These are phyloP conservation scores for Rhynchosporium graminicola DNA, from an alignment of 2,329 filamentous ascomycete genomes.

Conservation along the genomic window DNA sequence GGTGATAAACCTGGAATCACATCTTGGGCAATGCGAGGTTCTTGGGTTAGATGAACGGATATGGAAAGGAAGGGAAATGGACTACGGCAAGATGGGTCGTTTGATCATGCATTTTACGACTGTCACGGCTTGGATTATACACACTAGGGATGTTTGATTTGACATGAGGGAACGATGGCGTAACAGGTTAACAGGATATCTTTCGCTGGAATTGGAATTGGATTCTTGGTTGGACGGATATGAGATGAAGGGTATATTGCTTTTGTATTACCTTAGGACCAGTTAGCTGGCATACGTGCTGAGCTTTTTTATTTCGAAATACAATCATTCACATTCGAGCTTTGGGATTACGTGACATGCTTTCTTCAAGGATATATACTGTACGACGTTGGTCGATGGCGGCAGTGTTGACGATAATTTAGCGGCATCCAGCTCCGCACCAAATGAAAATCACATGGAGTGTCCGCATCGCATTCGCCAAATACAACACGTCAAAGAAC, in stretches of 20 bases:
- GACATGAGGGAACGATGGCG: slow-evolving; percentile 19
- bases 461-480: too few relatives aligned
- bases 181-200: slow-evolving; percentile 17
- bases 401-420: too few relatives aligned
- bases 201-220: slow-evolving; percentile 11
- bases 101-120: slow-evolving; percentile 27
- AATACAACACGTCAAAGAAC: too few relatives aligned
- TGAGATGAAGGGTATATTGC: slow-evolving; percentile 12
- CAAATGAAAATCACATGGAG: too few relatives aligned
- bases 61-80: slow-evolving; percentile 12
- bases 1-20: slow-evolving; percentile 17
- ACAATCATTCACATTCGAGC: slow-evolving; percentile 6
- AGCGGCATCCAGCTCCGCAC: too few relatives aligned
- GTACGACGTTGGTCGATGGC: too few relatives aligned
- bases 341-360: background rate
- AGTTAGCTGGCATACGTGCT: slow-evolving; percentile 14
- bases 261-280: slow-evolving; percentile 12
- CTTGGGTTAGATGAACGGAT: background rate
- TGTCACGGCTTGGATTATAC: slow-evolving; percentile 26
- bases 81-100: slow-evolving; percentile 30
- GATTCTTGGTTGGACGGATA: background rate
- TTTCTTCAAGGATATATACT: background rate
- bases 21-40: slow-evolving; percentile 1
- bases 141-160: slow-evolving; percentile 14
- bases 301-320: slow-evolving; percentile 9